phyloP scores from a whole-genome alignment of 208 protist genomes.

The Trichomonas vaginalis region DNA sequence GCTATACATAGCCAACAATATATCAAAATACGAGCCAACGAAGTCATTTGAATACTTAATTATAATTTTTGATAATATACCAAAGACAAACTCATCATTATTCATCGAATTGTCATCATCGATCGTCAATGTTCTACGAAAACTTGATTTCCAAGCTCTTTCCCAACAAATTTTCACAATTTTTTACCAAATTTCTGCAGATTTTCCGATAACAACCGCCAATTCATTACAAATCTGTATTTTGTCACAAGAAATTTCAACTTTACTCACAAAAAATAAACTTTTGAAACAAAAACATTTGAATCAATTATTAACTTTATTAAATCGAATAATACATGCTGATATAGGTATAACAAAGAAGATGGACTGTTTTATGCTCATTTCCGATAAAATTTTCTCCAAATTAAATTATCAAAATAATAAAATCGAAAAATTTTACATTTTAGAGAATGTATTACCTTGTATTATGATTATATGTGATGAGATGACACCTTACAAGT shows the following conservation, averaged over 20 bases:
- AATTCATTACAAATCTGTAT: not conserved
- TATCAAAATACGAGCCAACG: not conserved
- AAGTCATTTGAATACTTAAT: not conserved
- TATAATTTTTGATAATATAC: not conserved
- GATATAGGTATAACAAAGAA: not conserved
- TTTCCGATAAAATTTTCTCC: not conserved
- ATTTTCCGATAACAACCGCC: not conserved
- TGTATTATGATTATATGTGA: not conserved
- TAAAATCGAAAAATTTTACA: not conserved
- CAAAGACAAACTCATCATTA: not conserved
- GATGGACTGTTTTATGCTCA: not conserved
- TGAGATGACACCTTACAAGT: not conserved
- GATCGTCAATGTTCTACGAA: not conserved
- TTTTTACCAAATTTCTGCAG: not conserved
- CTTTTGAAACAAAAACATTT: not conserved
- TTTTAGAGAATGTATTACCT: not conserved
- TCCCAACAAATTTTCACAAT: not conserved
- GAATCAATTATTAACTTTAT: not conserved
- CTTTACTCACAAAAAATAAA: not conserved
- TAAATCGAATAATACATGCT: not conserved
- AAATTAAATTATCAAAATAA: not conserved
- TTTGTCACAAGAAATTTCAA: not conserved
- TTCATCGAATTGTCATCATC: not conserved
- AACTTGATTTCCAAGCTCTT: not conserved
- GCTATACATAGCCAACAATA: not conserved